Percentiles rank a stretch among this genome's conserved stretches.
These are phyloP conservation scores for Globisporangium ultimum DNA, from an alignment of 352 stramenopile species.

Conservation along the genomic window DNA sequence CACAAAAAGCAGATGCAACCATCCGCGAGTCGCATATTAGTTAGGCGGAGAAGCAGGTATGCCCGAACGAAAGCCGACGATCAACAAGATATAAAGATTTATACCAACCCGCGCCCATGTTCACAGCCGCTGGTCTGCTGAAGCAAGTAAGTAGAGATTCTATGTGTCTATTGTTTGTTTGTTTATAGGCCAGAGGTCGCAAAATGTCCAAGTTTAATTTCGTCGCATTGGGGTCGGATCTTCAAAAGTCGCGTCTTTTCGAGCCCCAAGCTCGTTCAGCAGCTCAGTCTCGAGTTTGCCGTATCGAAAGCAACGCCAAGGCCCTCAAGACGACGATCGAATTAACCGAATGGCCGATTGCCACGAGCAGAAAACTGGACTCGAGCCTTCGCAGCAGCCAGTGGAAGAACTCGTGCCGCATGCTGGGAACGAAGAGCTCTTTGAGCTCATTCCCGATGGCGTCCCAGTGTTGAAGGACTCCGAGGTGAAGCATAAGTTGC, in stretches of 20 bases:
- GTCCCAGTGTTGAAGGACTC: slow-evolving; percentile 38
- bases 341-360: background rate
- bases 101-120: no score
- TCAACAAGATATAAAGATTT: no score
- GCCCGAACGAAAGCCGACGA: no score
- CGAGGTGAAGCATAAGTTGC: slow-evolving; percentile 65
- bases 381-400: background rate
- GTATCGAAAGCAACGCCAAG: background rate
- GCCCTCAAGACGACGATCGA: background rate
- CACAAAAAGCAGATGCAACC: background rate
- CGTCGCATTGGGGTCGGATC: background rate
- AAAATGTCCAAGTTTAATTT: background rate
- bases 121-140: no score
- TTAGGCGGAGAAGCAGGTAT: no score
- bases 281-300: background rate
- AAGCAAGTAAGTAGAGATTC: no score
- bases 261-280: background rate
- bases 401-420: background rate
- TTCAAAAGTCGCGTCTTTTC: slow-evolving; percentile 1
- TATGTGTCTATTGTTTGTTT: no score
- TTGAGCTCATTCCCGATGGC: slow-evolving; percentile 48
- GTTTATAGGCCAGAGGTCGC: no score
- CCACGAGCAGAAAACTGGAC: background rate
- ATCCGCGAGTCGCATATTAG: no score
- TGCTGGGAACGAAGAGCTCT: slow-evolving; percentile 6